Evolutionary conservation across 1,284 basidiomycete genomes (phyloP), one percentile per base, ranked within the genome.

Genomic region (Ustilago esculenta): DNA sequence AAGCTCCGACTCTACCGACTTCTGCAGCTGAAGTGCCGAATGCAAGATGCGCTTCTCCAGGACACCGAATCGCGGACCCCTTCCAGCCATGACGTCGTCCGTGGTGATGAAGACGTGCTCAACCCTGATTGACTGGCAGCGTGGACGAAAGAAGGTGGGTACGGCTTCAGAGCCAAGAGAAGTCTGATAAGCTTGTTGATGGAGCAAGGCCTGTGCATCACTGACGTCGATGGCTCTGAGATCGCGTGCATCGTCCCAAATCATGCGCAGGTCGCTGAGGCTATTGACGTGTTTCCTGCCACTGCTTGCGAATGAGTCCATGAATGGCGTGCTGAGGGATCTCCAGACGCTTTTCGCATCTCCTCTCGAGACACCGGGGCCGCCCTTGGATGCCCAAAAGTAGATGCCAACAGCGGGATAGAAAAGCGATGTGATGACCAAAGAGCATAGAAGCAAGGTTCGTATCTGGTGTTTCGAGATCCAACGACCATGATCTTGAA

Each of bases 371-470:
- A 77, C 69, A 35, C 75, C 75, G 1, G 75, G 75, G 1, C 75
- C 75, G 37, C 75, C 75, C 33, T 77, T 75, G n/a, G 75, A 77
- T 0, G 73, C 64, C 73, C 73, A 77, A 34, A 81, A 73, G 68
- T 80, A 81, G 55, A 81, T 78, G 33, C 78, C 79, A 15, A 76
- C 76, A 9, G 79, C 79, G 7, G 79, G 79, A 41, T 81, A 97
- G 81, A 95, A 92, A 45, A 98, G 88, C 35, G 92, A 93, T 41
- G 94, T 95, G 84, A 98, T 97, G 77, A 98, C 92, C 60, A 97
- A 87, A 58, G 91, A 90, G 54, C 92, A 95, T 59, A 96, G 90
- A 64, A 98, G 87, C 75, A 98, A 90, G 30, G 96, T 90, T 48
- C 93, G 89, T 52, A 95, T 94, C 85, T 96, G 92, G 81, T 92